Evolutionary conservation across 768 basidiomycete species (phyloP), one percentile per base, ranked within the genome.

Genomic region (Rhodosporidiobolus odoratus): DNA sequence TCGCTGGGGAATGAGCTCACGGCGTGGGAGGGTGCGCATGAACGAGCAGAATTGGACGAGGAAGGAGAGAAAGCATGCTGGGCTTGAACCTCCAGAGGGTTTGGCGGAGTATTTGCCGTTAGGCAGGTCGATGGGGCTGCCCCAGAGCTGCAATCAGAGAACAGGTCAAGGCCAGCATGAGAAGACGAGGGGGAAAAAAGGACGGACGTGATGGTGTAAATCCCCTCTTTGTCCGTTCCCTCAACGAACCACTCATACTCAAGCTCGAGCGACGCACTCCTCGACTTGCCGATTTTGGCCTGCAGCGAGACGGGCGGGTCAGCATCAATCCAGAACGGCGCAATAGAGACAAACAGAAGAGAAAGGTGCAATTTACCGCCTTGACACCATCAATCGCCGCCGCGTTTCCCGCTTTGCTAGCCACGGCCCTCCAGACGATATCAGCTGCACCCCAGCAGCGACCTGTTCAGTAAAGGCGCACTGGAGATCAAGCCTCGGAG

Each of bases 181-280:
- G 25, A 0, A 7, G 2, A 4, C 21, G 21, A 5, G 27, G 17
- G 23, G 13, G 21, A 16, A 50, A 40, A 16, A 2, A 34, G 27
- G 35, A 45, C 62, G 62, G 8, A 69, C 68, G 63, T 43, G 23
- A 70, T 61, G 25, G 45, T 27, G 37, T 45, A 65, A 4, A 70
- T 19, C 1, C 69, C 69, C 2, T 38, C 32, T 5, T 23, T 6
- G 52, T 56, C 30, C 52, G 58, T 19, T 34, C 48, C 23, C 40
- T 63, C 62, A 10, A 70, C 69, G 32, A 70, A 65, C 69, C 69
- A 70, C 48, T 70, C 69, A 8, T 45, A 27, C 40, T 61, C 58
- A 3, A 35, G 58, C 41, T 54, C 43, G 0, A 61, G 38, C 13
- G 50, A 38, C 9, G 58, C 66, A 4, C 30, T 45, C n/a, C 7